These are phyloP conservation scores for Mucor plumbeus DNA, from an alignment of 371 early-diverging fungal genomes.

Conservation along the genomic window DNA sequence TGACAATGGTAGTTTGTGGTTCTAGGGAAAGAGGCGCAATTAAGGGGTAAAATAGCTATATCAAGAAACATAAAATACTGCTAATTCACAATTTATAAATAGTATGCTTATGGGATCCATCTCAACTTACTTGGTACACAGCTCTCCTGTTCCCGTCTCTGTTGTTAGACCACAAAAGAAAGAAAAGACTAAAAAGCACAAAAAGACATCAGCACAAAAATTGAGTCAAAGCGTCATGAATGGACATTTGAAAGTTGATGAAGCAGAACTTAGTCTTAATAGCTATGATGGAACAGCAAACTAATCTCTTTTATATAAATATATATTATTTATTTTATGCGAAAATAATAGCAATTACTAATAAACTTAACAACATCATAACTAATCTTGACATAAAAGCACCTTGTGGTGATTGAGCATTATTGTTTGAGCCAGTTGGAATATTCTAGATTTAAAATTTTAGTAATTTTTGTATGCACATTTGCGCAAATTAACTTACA, in stretches of 20 bases:
- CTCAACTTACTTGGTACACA: conserved; percentile 63
- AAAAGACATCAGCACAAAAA: conserved; percentile 50
- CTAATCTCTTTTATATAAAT: conserved; percentile 11
- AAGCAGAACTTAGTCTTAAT: conserved; percentile 36
- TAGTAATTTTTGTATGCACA: background rate
- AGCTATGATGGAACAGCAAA: conserved; percentile 34
- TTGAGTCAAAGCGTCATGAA: conserved; percentile 50
- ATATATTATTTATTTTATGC: conserved; percentile 38
- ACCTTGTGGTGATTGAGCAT: conserved; percentile 52
- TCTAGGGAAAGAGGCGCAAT: conserved; percentile 60
- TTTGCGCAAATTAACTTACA: background rate
- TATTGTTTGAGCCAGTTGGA: conserved; percentile 24
- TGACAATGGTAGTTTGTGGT: conserved; percentile 65
- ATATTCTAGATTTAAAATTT: conserved; percentile 31
- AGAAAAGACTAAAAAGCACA: conserved; percentile 43
- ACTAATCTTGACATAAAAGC: conserved; percentile 72
- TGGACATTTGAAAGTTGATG: conserved; percentile 54
- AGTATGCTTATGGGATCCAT: conserved; percentile 63
- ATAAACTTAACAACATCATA: conserved; percentile 69
- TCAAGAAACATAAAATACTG: background rate
- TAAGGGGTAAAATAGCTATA: conserved; percentile 49
- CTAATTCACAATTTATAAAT: background rate
- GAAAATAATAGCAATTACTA: conserved; percentile 66
- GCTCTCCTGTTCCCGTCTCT: conserved; percentile 63
- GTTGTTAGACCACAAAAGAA: conserved; percentile 64